These are phyloP conservation scores for Crotalaria pallida DNA, from an alignment of 306 rosid genomes.

Conservation along the genomic window DNA sequence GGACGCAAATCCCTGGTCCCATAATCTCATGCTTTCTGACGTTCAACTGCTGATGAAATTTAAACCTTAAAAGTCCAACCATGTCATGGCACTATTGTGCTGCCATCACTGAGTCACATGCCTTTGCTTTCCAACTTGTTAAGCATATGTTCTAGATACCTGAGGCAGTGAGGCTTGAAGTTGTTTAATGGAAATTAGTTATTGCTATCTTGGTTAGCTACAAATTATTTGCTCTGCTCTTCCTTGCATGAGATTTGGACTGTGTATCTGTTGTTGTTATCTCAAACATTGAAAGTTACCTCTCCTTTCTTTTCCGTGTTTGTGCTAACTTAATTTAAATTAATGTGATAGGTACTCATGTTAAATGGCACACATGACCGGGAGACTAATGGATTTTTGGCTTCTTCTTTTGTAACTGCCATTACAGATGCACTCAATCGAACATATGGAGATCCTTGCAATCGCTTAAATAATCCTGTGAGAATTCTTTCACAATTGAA, in stretches of 20 bases:
- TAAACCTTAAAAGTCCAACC: not conserved
- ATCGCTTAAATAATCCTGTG: slow-evolving; percentile 57
- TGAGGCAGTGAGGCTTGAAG: not conserved
- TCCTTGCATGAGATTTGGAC: not conserved
- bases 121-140: not conserved
- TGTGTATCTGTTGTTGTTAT: slow-evolving; percentile 7
- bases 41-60: slow-evolving; percentile 1
- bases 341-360: slow-evolving; percentile 55
- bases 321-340: not conserved
- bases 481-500: slow-evolving; percentile 19
- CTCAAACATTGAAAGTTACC: not conserved
- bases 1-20: not conserved
- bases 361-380: slow-evolving; percentile 77
- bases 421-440: slow-evolving; percentile 86
- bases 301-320: not conserved
- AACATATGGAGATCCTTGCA: slow-evolving; percentile 60
- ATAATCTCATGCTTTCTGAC: not conserved
- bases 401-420: slow-evolving; percentile 79
- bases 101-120: not conserved
- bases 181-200: slow-evolving; percentile 4
- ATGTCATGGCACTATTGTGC: not conserved
- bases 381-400: slow-evolving; percentile 75
- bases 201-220: slow-evolving; percentile 2
- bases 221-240: not conserved
- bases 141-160: slow-evolving; percentile 8